phyloP scores from a whole-genome alignment of 1,284 basidiomycete genomes.

The Malassezia cuniculi region DNA sequence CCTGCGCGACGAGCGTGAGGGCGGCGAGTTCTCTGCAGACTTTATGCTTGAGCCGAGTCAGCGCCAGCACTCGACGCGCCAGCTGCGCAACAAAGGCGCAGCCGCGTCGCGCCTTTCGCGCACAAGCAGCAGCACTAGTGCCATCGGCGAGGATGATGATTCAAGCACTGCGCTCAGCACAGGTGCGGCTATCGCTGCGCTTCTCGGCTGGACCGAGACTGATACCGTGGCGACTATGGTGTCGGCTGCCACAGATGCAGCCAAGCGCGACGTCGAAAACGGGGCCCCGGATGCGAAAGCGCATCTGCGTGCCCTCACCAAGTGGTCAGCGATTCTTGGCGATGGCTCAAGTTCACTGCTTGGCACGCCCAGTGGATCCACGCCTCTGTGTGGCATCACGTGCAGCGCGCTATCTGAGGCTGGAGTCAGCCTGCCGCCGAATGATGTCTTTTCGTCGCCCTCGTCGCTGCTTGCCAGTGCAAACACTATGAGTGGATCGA shows the following conservation, averaged over 20 bases:
- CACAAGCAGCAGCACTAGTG: not conserved
- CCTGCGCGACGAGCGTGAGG: constrained; percentile 38
- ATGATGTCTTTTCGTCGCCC: constrained; percentile 3
- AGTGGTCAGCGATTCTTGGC: not conserved
- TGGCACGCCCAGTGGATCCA: too few species aligned
- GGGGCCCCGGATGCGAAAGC: not conserved
- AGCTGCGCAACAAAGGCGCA: constrained; percentile 38
- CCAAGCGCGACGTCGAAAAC: not conserved
- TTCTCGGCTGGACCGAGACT: constrained; percentile 11
- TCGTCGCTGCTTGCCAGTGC: constrained; percentile 11
- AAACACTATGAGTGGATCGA: constrained; percentile 1
- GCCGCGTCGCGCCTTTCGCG: constrained; percentile 6
- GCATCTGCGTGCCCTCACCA: too few species aligned
- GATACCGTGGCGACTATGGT: constrained; percentile 7
- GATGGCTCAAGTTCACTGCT: constrained; percentile 1
- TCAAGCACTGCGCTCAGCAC: constrained; percentile 12
- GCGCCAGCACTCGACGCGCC: constrained; percentile 40
- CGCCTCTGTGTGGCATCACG: too few species aligned
- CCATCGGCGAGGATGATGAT: constrained; percentile 6
- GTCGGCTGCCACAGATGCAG: not conserved
- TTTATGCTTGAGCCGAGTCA: constrained; percentile 17
- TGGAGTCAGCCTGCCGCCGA: constrained; percentile 1
- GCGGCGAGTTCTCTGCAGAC: constrained; percentile 34
- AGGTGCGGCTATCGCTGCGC: constrained; percentile 13
- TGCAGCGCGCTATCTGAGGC: too few species aligned